Evolutionary conservation across 139 green algal genomes (phyloP), one percentile per base, ranked within the genome.

Genomic region (Astrephomene gubernaculifera): DNA sequence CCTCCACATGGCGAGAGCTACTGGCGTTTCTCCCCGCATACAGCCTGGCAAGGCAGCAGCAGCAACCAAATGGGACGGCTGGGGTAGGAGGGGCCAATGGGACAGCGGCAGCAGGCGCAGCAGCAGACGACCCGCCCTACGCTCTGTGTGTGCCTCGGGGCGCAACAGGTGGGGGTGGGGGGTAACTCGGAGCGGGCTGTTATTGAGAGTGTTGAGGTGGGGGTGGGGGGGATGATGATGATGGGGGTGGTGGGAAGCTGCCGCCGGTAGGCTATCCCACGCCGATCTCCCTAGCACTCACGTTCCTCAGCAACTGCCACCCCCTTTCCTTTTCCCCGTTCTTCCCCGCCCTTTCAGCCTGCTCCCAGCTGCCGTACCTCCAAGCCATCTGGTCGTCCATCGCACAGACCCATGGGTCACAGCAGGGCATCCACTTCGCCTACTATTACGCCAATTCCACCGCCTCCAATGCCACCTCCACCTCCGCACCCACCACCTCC

Each of bases 381-480:
- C 35, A 33, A 53, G 72, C 72, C 17, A 35, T 81, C 52, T 81
- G 72, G 72, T 65, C 45, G 4, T 38, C 17, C 36, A 65, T 81
- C 45, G 52, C 52, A 1, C 72, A 81, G 72, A 68, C 35, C 52
- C 72, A 36, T 3, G 72, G 72, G 43, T 69, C 52, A 22, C 45
- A 45, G 52, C 72, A 81, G 72, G 72, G 52, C 33, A 21, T 81
- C 43, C 52, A 69, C 33, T 81, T 81, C 35, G 72, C 68, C n/a
- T n/a, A n/a, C n/a, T n/a, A n/a, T n/a, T n/a, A n/a, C n/a, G n/a
- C n/a, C n/a, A n/a, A n/a, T n/a, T n/a, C n/a, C n/a, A n/a, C n/a
- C n/a, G n/a, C n/a, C n/a, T n/a, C n/a, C n/a, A n/a, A n/a, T n/a
- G n/a, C n/a, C n/a, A n/a, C n/a, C n/a, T n/a, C n/a, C n/a, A n/a